Evolutionary conservation across 352 stramenopile genomes (phyloP), one percentile per base, ranked within the genome.

Genomic region (Globisporangium heterothallicum): DNA sequence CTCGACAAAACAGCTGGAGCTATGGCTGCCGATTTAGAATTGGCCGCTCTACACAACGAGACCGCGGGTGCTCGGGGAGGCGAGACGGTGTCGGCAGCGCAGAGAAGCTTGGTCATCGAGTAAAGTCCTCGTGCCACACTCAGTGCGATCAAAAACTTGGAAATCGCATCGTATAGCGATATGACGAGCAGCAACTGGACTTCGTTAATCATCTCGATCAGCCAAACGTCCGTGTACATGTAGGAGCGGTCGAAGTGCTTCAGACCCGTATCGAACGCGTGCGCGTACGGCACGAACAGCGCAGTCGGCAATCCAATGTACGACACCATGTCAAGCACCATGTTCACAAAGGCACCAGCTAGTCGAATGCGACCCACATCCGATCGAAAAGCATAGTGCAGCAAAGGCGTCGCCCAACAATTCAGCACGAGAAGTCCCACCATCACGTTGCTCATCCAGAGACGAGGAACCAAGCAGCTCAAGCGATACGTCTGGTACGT

Each of bases 371-470:
- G 24, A 9, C 29, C 29, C 19, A n/a, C 19, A 21, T 30, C n/a
- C 12, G 29, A 7, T 27, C 19, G 8, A 19, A 48, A 22, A 13
- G n/a, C 12, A n/a, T 14, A 58, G 2, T 25, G 21, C 9, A 41
- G 4, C 19, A 47, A 13, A 6, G 38, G 40, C 4, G 50, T 52
- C 2, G 61, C 72, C 60, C 60, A 76, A 26, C 67, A 76, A 27
- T 72, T 76, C 0, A 66, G 12, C 29, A 66, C 61, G 2, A 76
- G 49, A 8, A 73, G 50, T n/a, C 30, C 12, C 1, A 71, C 64
- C 48, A 72, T 72, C 5, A 71, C 64, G 4, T 66, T 62, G n/a
- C 73, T 72, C 12, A 76, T 35, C 54, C 61, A 70, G 12, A 61
- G 12, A 19, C 50, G 48, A 30, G 67, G 57, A 0, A 72, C 27